These are phyloP conservation scores for Gymnopilus junonius DNA, from an alignment of 768 basidiomycete species.

Conservation along the genomic window DNA sequence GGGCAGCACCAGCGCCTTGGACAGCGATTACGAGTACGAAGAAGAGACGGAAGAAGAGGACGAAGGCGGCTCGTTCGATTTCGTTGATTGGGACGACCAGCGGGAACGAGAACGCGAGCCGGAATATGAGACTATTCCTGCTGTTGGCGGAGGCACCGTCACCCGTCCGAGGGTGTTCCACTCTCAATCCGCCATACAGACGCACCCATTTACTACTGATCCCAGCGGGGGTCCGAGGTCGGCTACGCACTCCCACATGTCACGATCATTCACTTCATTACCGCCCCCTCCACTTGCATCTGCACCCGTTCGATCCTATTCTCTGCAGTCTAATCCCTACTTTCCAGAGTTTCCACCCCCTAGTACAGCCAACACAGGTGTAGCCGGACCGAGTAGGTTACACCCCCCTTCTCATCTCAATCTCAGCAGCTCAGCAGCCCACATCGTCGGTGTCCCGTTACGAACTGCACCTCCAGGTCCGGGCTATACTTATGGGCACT, in stretches of 20 bases:
- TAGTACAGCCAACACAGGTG: neutral
- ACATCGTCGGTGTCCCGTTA: neutral
- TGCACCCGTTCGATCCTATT: neutral
- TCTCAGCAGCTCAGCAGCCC: slow-evolving; percentile 6
- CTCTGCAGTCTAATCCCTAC: slow-evolving; percentile 20
- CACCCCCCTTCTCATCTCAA: neutral
- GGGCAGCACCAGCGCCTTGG: slow-evolving; percentile 30
- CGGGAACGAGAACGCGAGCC: slow-evolving; percentile 46
- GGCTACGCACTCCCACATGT: slow-evolving; percentile 21
- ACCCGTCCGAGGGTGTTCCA: slow-evolving; percentile 86
- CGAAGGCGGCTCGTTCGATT: slow-evolving; percentile 58
- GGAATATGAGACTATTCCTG: slow-evolving; percentile 86
- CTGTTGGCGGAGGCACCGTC: slow-evolving; percentile 89
- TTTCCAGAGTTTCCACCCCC: slow-evolving; percentile 21
- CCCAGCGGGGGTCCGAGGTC: neutral
- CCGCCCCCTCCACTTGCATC: slow-evolving; percentile 8
- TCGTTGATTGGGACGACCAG: slow-evolving; percentile 74
- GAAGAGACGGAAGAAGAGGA: slow-evolving; percentile 35
- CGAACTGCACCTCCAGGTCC: slow-evolving; percentile 16
- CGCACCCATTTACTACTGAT: neutral
- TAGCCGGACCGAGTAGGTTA: slow-evolving; percentile 1
- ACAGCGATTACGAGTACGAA: slow-evolving; percentile 43
- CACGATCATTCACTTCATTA: slow-evolving; percentile 19
- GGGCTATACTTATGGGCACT: neutral
- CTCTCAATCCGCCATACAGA: slow-evolving; percentile 76